Evolutionary conservation across 768 basidiomycete genomes (phyloP), one percentile per base, ranked within the genome.

Genomic region (Saitozyma sp.): DNA sequence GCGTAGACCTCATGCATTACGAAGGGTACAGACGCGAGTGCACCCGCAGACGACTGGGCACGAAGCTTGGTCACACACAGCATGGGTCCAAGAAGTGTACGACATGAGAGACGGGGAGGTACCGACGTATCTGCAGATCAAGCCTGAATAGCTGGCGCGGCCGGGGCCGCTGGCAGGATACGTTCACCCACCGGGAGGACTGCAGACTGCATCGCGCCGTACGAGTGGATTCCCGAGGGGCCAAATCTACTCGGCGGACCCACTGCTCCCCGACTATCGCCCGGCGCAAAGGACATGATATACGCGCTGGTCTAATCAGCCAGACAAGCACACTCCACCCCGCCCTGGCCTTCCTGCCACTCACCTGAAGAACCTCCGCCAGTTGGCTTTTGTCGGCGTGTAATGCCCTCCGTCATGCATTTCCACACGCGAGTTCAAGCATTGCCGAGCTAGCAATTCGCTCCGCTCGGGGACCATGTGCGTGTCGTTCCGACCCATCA

Each of bases 331-430:
- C 19, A 20, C 8, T 1, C 9, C 13, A 17, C 7, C 46, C 10
- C 53, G 50, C 51, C 53, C 16, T 62, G 49, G 51, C 64, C 60
- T 43, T 63, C 43, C 16, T 17, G 38, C 16, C 38, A 64, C 73
- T 54, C 45, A 75, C 73, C 70, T 66, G 61, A 75, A 66, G 64
- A 72, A 75, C 62, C 70, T 66, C 49, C 74, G 40, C 74, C 74
- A 75, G 20, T 58, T 63, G 19, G 74, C 74, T 63, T 75, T 73
- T 14, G 63, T 68, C 19, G 74, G 74, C 43, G 71, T 73, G 53
- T 69, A 76, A 56, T 76, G 74, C 48, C 77, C 72, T 49, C 78
- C 78, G 51, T 77, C 74, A 60, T 79, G 78, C 6, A 68, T 37
- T 53, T 79, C 76, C 13, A 79, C 61, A 54, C 76, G 39, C 7